These are phyloP conservation scores for Batkoa obscura DNA, from an alignment of 371 early-diverging fungal genomes.

Conservation along the genomic window DNA sequence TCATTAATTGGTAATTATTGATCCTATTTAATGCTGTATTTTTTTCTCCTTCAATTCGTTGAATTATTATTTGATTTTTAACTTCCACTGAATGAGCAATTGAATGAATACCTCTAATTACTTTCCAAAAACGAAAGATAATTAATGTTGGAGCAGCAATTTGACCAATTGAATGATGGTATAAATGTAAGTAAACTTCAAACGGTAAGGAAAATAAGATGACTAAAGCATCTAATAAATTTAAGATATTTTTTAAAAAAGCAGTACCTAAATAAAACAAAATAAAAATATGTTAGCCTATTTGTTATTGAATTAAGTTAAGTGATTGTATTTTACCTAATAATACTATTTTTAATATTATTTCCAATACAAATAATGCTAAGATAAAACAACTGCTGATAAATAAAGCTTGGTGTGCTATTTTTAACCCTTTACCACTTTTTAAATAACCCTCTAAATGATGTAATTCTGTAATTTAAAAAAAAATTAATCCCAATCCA, in stretches of 20 bases:
- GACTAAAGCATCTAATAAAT: not conserved
- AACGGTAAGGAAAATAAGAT: not conserved
- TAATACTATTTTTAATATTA: not conserved
- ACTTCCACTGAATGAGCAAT: not conserved
- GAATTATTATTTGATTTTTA: not conserved
- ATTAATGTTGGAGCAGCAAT: not conserved
- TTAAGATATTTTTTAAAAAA: not conserved
- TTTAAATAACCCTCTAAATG: not conserved
- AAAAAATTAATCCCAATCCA: too few relatives aligned
- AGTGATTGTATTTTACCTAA: too few relatives aligned
- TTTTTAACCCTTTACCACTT: not conserved
- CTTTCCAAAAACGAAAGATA: not conserved
- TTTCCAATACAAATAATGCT: not conserved
- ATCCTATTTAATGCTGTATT: not conserved
- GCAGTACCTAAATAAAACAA: too few relatives aligned
- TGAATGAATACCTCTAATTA: not conserved
- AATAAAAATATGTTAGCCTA: too few relatives aligned
- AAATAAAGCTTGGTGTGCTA: not conserved
- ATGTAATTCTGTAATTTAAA: too few relatives aligned
- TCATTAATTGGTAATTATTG: not conserved
- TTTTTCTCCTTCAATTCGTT: not conserved
- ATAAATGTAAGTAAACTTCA: not conserved
- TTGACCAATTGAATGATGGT: not conserved
- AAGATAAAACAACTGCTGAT: not conserved
- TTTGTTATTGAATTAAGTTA: too few relatives aligned